These are phyloP conservation scores for Cryphonectria nitschkei DNA, from an alignment of 2,329 filamentous ascomycete species.

Conservation along the genomic window DNA sequence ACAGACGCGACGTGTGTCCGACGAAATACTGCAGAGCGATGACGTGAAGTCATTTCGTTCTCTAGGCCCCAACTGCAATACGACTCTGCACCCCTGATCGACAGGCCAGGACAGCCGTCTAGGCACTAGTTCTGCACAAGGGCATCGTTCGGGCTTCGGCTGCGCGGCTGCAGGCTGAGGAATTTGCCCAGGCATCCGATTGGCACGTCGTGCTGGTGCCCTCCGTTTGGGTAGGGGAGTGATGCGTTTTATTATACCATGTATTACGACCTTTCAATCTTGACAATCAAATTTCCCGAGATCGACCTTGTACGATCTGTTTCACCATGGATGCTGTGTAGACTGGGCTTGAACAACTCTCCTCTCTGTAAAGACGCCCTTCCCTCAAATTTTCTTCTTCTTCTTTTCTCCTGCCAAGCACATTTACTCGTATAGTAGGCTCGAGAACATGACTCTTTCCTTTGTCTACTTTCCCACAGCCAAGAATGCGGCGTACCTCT, in stretches of 20 bases:
- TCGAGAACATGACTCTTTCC: background rate
- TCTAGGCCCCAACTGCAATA: slow-evolving; percentile 10
- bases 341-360: background rate
- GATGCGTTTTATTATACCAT: slow-evolving; percentile 3
- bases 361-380: background rate
- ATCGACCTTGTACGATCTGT: background rate
- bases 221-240: no score
- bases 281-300: background rate
- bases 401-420: background rate
- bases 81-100: slow-evolving; percentile 22
- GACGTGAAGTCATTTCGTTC: slow-evolving; percentile 6
- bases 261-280: slow-evolving; percentile 18
- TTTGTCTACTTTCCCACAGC: background rate
- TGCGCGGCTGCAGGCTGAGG: slow-evolving; percentile 16
- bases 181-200: slow-evolving; percentile 22
- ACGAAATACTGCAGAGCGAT: background rate
- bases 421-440: background rate
- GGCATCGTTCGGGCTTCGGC: background rate
- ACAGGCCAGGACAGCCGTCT: slow-evolving; percentile 20
- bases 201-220: background rate
- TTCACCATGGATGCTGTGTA: background rate
- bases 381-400: background rate
- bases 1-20: background rate
- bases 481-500: background rate
- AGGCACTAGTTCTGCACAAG: slow-evolving; percentile 10